phyloP scores from a whole-genome alignment of 805 yeast genomes.

The Candida wancherniae region DNA sequence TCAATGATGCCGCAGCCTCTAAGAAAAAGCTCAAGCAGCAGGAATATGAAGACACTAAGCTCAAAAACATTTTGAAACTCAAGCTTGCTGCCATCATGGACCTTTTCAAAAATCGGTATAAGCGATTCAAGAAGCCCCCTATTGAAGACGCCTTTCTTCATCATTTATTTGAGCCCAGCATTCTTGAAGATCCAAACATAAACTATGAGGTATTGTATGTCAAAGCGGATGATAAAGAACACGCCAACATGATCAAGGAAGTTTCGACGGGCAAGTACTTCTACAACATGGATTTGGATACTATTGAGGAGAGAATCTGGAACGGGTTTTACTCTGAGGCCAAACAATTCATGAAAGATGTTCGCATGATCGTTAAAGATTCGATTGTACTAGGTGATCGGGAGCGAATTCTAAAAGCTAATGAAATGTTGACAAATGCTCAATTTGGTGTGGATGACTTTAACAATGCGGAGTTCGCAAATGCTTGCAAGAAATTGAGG shows the following conservation, averaged over 20 bases:
- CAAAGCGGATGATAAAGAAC: conserved; percentile 40
- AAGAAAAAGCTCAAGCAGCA: conserved; percentile 46
- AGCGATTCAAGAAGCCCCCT: conserved; percentile 84
- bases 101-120: conserved; percentile 77
- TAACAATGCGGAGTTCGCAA: conserved; percentile 62
- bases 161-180: conserved; percentile 70
- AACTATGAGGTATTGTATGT: conserved; percentile 39
- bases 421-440: conserved; percentile 94
- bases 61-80: conserved; percentile 80
- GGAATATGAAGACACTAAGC: conserved; percentile 66
- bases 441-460: conserved; percentile 94
- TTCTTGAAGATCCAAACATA: conserved; percentile 32
- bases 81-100: conserved; percentile 88
- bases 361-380: conserved; percentile 79
- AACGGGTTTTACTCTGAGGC: conserved; percentile 95
- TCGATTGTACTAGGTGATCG: conserved; percentile 72
- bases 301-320: conserved; percentile 93
- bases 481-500: conserved; percentile 71
- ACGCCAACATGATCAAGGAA: conserved; percentile 77
- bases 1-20: conserved; percentile 31
- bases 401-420: conserved; percentile 74
- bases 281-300: conserved; percentile 88
- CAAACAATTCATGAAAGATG: conserved; percentile 78
- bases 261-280: conserved; percentile 65
- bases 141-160: conserved; percentile 71